Evolutionary conservation across 2,329 filamentous ascomycete genomes (phyloP), one percentile per base, ranked within the genome.

Genomic region (Phialophora macrospora): DNA sequence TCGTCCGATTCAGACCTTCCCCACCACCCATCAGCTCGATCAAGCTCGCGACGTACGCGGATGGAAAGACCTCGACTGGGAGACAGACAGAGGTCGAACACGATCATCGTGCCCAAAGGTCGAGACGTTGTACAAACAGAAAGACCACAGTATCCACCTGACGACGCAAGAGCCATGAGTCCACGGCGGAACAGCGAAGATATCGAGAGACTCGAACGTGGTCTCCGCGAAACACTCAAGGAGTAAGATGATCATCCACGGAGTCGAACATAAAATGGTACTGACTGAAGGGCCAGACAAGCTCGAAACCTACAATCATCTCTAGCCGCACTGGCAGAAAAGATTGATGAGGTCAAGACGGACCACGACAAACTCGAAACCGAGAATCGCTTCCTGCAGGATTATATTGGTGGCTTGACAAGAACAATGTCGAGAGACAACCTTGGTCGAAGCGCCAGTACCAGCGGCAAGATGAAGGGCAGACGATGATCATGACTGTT

Each of bases 341-440:
- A 93, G 59, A 96, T 98, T 76, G 95, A 99, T 75, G 91, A 92
- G 32, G 93, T 98, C 70, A 92, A 93, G 78, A 90, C 91, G 72
- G 94, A 98, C 76, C 93, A 99, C 76, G 92, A 97, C 80, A 97
- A 97, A 79, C 87, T 99, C 62, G 93, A 98, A 78, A 95, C 86
- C 77, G 93, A 97, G 78, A 99, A 99, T 84, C 94, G 93, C 74
- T 97, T 98, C 75, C 81, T 99, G 55, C 94, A 98, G 78, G 97
- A 97, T 78, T 98, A 98, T 77, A 98, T 98, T 74, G 94, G 94
- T 70, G 94, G 97, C 75, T 84, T 98, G 62, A 98, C 97, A 87
- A 91, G 92, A 73, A 88, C 86, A 62, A 81, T 83, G 80, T 79
- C 80, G 62, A 81, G 80, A 72, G 84, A 82, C 72, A 87, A 87